Evolutionary conservation across 768 basidiomycete genomes (phyloP), one percentile per base, ranked within the genome.

Genomic region (Panaeolus cyanescens): DNA sequence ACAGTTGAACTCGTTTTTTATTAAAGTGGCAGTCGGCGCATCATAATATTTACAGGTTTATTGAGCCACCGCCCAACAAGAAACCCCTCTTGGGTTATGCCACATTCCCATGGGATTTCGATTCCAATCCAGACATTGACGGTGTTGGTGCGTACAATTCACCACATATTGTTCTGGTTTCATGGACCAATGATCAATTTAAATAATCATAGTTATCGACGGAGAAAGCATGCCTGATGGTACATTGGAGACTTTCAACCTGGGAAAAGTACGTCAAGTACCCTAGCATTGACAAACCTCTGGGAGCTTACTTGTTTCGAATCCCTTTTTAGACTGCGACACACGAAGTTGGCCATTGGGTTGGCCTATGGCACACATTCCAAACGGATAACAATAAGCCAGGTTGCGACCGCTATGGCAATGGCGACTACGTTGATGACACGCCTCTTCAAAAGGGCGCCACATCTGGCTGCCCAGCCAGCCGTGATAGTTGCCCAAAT

Each of bases 351-450:
- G 76, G 76, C 2, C 75, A 76, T 62, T 76, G 74, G 76, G 36
- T 73, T n/a, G 75, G 76, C 17, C 65, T 77, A 8, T 75, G 70
- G 64, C 76, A 78, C 64, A 75, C 77, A 3, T 79, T 79, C 68
- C 40, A 42, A 42, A 42, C 40, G 10, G 40, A 42, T 22, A 25
- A 42, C 7, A 42, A 42, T 20, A 20, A 42, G 40, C 22, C 40
- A 5, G 53, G 64, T 62, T 75, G 69, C n/a, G 68, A 68, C 17
- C 68, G 70, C 54, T 19, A 34, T 19, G 64, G 55, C 12, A 60
- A 66, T 9, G 74, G 73, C 1, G 73, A 75, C 59, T 60, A 62
- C 13, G 68, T 75, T 12, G 57, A 42, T 20, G 74, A 75, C 62
- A 75, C 73, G 8, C 69, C 73, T 17, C 62, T 72, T 2, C 68